Evolutionary conservation across 352 stramenopile species (phyloP), one percentile per base, ranked within the genome.

Genomic region (Thraustochytrium sp.): DNA sequence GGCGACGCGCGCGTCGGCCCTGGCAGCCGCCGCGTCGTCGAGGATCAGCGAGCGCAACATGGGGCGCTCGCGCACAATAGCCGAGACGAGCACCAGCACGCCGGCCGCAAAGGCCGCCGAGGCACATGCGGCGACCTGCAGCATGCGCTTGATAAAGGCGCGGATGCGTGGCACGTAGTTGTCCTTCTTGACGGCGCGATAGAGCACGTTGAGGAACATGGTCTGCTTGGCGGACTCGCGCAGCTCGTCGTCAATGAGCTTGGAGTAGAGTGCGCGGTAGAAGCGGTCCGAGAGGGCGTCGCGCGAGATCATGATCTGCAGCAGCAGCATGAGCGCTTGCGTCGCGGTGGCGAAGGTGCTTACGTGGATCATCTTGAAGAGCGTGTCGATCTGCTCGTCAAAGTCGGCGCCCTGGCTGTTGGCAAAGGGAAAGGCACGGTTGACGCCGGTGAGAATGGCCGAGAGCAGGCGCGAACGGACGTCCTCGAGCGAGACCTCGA

Each of bases 191-290:
- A 99, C 94, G 13, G 95, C 94, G 63, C 96, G 96, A 90, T 97
- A 99, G 44, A 99, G 85, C n/a, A 99, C 85, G 88, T 99, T 99
- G 31, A 99, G 91, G 74, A 98, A 98, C 68, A 98, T 89, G 21
- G 95, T 98, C 85, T 98, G 89, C 87, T 98, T 96, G 78, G 90
- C 94, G 37, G 94, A 97, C 82, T 95, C 91, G 40, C 89, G 88
- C 38, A 93, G 84, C 49, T 96, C 93, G 9, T 91, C 86, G 56
- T 96, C 90, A n/a, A 91, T 87, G 16, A 99, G 87, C 85, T 97
- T 98, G 51, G 90, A 91, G 89, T 99, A 99, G 8, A 99, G 89
- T 4, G 96, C 94, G 46, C 92, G 90, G 90, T 99, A 99, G 83
- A 99, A 99, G 9, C 97, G 90, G 86, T 98, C 93, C 59, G 92